Evolutionary conservation across 495 filamentous ascomycete species (phyloP), one percentile per base, ranked within the genome.

Genomic region (Podospora anserina): DNA sequence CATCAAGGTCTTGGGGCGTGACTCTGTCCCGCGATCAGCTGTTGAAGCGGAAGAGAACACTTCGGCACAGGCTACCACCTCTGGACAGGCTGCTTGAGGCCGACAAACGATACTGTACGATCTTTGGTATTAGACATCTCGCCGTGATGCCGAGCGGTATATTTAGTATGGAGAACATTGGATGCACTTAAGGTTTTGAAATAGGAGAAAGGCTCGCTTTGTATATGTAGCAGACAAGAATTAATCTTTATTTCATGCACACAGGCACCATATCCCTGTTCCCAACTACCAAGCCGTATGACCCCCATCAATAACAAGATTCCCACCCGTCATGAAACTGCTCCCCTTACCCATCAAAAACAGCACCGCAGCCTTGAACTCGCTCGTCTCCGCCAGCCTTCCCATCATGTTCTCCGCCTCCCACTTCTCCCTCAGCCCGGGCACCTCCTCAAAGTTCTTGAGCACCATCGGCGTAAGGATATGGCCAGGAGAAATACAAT

Each of bases 381-480:
- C 90, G 74, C 86, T 85, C 0, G 88, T 86, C 66, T 74, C 76
- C 32, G 86, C 88, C 63, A 91, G 71, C 60, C 89, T 78, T 0
- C 89, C 88, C 72, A 91, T 81, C 89, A 91, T 91, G 69, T 90
- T 91, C 77, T 88, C 88, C 1, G 81, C 78, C 69, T 88, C 86
- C 88, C 90, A 92, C 16, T 80, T 83, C 34, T 83, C 82, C 63
- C 82, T 77, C 20, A 87, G 75, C 7, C 83, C 84, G 0, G 89
- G 88, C 5, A 87, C 87, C 67, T 88, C 83, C 69, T 88, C 78
- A 71, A 92, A 91, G 53, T 91, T 88, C 76, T 84, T 78, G 70
- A 83, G 76, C 1, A 91, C 89, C 89, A 91, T 91, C 0, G 88
- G 89, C 56, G 91, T 92, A 49, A 90, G 66, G 69, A 92, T 90